A percentile compares a stretch with the other conserved stretches of the same genome.
Evolutionary conservation across 108 stramenopile species (phyloP).

Genomic region (Schizochytrium sp.): DNA sequence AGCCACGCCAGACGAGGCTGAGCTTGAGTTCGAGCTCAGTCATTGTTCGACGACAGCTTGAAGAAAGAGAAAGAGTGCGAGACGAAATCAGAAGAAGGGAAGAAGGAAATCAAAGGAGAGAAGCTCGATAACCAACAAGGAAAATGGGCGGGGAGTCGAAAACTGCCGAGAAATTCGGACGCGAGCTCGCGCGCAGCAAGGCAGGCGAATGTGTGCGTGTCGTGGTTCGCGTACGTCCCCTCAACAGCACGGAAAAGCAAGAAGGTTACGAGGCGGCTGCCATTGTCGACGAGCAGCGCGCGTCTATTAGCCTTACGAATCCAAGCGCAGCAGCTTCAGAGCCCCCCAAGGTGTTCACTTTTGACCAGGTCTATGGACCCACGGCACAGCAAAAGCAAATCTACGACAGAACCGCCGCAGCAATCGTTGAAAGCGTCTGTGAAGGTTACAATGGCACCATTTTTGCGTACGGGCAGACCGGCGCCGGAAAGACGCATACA

Average conservation of each 20-base stretch:
- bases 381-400: conserved; percentile 69
- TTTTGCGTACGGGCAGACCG: conserved; percentile 96
- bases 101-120: no score
- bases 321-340: conserved; percentile 57
- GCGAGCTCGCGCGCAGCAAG: conserved; percentile 26
- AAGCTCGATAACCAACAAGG: no score
- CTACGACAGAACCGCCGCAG: conserved; percentile 78
- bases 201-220: conserved; percentile 72
- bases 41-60: no score
- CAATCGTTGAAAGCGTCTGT: conserved; percentile 80
- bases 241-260: conserved; percentile 79
- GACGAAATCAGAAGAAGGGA: no score
- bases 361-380: conserved; percentile 83
- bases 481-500: conserved; percentile 77
- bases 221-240: conserved; percentile 84
- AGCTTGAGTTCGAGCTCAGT: no score
- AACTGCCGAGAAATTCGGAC: neutral
- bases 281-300: conserved; percentile 56
- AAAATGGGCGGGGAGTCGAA: neutral
- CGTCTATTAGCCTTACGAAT: conserved; percentile 58
- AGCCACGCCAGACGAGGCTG: no score
- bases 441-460: conserved; percentile 94
- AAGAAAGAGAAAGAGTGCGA: no score
- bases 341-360: conserved; percentile 73
- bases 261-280: conserved; percentile 66